Percentiles rank a stretch among this genome's conserved stretches.
Conservation (phyloP, 768 basidiomycete species). For the Psilocybe cyanescens region DNA sequence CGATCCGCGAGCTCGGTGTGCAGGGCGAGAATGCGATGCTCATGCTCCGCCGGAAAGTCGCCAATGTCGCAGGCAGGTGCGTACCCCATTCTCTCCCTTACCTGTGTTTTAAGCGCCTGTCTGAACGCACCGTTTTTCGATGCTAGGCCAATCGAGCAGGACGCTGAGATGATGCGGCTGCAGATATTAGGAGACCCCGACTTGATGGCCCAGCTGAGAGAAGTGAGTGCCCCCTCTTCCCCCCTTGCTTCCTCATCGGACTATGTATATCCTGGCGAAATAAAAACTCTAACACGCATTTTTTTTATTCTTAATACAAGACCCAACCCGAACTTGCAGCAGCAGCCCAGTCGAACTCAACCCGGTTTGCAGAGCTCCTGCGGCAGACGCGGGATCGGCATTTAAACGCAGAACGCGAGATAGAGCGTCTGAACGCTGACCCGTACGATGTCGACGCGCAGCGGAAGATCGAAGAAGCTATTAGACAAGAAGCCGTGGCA, state of each 20-base stretch:
- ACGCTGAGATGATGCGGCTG: conserved; percentile 89
- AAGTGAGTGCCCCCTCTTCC: conserved; percentile 45
- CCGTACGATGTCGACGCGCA: conserved; percentile 95
- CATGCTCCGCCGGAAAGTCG: conserved; percentile 65
- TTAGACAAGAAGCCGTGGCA: conserved; percentile 83
- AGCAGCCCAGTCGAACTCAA: conserved; percentile 70
- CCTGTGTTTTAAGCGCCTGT: neutral
- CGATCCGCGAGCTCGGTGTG: conserved; percentile 70
- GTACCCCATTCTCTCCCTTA: conserved; percentile 2
- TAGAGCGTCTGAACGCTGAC: conserved; percentile 77
- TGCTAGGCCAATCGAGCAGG: conserved; percentile 69
- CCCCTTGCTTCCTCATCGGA: neutral
- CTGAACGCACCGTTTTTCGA: neutral
- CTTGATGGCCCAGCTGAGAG: conserved; percentile 73
- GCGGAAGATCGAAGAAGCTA: conserved; percentile 90
- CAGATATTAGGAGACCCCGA: conserved; percentile 85
- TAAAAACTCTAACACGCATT: no score
- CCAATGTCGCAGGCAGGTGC: conserved; percentile 45
- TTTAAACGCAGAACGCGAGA: conserved; percentile 59
- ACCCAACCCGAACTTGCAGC: conserved; percentile 80
- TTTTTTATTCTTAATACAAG: conserved; percentile 36
- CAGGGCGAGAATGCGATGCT: conserved; percentile 64
- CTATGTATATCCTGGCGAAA: neutral
- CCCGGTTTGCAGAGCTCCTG: conserved; percentile 76
- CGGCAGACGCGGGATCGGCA: conserved; percentile 63